Conservation (phyloP, 78 protist genomes). For the Cyanophora paradoxa region DNA sequence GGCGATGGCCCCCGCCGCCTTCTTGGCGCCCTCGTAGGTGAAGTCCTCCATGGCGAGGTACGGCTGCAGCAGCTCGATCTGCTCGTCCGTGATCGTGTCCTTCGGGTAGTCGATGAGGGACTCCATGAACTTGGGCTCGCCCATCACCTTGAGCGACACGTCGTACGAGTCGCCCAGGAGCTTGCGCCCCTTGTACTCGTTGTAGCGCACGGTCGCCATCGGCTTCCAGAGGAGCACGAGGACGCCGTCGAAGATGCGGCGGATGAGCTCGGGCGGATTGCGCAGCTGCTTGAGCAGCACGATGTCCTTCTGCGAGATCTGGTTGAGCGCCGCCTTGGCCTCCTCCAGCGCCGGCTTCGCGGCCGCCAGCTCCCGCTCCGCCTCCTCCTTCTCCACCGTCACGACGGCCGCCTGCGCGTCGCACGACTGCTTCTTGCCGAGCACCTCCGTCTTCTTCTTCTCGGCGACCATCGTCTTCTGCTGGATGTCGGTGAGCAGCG, state of each 20-base stretch:
- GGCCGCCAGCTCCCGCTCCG: slow-evolving; percentile 57
- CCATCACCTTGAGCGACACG: slow-evolving; percentile 20
- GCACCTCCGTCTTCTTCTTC: slow-evolving; percentile 49
- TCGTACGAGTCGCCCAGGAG: not conserved
- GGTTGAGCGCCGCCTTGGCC: slow-evolving; percentile 63
- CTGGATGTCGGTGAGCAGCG: slow-evolving; percentile 45
- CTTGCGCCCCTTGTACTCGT: not conserved
- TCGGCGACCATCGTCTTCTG: slow-evolving; percentile 54
- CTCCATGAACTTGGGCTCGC: slow-evolving; percentile 26
- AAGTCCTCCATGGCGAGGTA: slow-evolving; percentile 60
- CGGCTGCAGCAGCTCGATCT: slow-evolving; percentile 69
- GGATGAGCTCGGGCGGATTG: slow-evolving; percentile 67
- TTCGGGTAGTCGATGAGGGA: slow-evolving; percentile 33
- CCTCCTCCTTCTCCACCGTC: slow-evolving; percentile 41
- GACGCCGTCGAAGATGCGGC: slow-evolving; percentile 72
- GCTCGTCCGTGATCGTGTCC: slow-evolving; percentile 72
- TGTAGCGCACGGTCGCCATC: not conserved
- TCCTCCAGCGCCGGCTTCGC: slow-evolving; percentile 42
- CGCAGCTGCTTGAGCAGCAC: slow-evolving; percentile 28
- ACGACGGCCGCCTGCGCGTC: slow-evolving; percentile 40
- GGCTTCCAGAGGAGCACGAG: slow-evolving; percentile 31
- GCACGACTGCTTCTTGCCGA: slow-evolving; percentile 29
- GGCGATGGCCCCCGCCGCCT: slow-evolving; percentile 45
- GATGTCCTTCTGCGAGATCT: slow-evolving; percentile 61
- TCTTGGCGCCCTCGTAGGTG: slow-evolving; percentile 48